Conservation (phyloP, 1,284 basidiomycete species). For the Pseudozyma sp. region DNA sequence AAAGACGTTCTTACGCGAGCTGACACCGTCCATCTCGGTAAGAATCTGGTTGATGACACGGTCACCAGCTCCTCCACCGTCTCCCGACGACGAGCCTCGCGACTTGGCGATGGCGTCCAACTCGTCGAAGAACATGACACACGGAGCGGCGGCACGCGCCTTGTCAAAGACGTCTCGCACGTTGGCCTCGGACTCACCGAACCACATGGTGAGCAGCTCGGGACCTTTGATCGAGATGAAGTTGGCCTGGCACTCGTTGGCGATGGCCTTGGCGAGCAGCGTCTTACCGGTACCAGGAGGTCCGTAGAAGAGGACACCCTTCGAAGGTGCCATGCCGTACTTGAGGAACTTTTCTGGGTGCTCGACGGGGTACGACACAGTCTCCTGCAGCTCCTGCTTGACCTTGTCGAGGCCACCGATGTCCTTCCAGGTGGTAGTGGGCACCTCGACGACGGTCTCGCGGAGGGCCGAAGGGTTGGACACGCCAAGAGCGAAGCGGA, state of each 20-base stretch:
- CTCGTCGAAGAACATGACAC: constrained; percentile 99
- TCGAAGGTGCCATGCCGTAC: constrained; percentile 98
- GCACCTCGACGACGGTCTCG: constrained; percentile 95
- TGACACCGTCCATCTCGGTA: constrained; percentile 99
- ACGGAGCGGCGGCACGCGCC: constrained; percentile 96
- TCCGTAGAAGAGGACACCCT: constrained; percentile 97
- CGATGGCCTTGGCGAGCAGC: constrained; percentile 93
- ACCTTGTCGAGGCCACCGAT: constrained; percentile 99
- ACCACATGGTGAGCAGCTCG: constrained; percentile 97
- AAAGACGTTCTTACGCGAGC: constrained; percentile 98
- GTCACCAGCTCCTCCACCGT: constrained; percentile 94
- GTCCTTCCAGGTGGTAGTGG: constrained; percentile 97
- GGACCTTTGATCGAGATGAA: constrained; percentile 97
- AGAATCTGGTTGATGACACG: constrained; percentile 95
- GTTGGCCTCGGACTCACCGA: constrained; percentile 99
- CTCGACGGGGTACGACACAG: constrained; percentile 99
- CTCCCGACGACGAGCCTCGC: constrained; percentile 83
- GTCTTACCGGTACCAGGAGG: constrained; percentile 98
- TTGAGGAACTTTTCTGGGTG: constrained; percentile 99
- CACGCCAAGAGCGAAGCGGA: constrained; percentile 92
- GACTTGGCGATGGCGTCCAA: constrained; percentile 98
- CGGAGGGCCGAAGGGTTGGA: constrained; percentile 97
- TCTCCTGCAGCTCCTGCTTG: constrained; percentile 99
- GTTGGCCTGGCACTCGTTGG: constrained; percentile 99
- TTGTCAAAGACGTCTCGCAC: constrained; percentile 99